phyloP scores from a whole-genome alignment of 352 stramenopile genomes.

The Plasmopara muralis region DNA sequence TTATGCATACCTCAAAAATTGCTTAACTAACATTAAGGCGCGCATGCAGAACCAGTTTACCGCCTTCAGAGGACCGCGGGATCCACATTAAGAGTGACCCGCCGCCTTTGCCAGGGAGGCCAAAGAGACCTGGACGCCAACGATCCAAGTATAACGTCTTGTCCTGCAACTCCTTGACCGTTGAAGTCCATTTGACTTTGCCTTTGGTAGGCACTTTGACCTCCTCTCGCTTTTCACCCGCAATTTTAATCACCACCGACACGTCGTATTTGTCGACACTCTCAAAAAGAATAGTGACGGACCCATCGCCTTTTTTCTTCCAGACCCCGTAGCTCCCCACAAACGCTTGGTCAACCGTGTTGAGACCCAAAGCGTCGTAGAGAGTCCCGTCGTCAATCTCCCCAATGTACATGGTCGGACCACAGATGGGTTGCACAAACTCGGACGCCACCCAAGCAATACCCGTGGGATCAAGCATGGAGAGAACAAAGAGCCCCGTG shows the following conservation, averaged over 20 bases:
- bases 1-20: no score
- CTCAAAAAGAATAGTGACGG: conserved; percentile 16
- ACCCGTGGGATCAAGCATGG: conserved; percentile 13
- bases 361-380: conserved; percentile 14
- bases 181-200: conserved; percentile 15
- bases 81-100: conserved; percentile 20
- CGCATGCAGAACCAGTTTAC: conserved; percentile 18
- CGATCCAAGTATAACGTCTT: conserved; percentile 22
- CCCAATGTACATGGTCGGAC: conserved; percentile 16
- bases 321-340: conserved; percentile 18
- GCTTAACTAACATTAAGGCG: conserved; percentile 15
- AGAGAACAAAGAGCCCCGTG: conserved; percentile 6
- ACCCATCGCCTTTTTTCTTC: conserved; percentile 15
- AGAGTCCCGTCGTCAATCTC: conserved; percentile 21
- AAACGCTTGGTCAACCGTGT: conserved; percentile 16
- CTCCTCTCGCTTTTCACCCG: conserved; percentile 6
- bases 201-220: conserved; percentile 10
- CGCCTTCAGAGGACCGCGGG: conserved; percentile 10
- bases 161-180: conserved; percentile 12
- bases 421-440: conserved; percentile 18
- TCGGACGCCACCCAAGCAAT: conserved; percentile 20
- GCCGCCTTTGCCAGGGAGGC: conserved; percentile 8
- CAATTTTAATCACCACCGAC: conserved; percentile 16
- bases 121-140: conserved; percentile 14
- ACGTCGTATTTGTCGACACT: conserved; percentile 22